A percentile compares a stretch with the other conserved stretches of the same genome.
These are phyloP conservation scores for Metschnikowia reukaufii DNA, from an alignment of 805 yeast species.

Conservation along the genomic window DNA sequence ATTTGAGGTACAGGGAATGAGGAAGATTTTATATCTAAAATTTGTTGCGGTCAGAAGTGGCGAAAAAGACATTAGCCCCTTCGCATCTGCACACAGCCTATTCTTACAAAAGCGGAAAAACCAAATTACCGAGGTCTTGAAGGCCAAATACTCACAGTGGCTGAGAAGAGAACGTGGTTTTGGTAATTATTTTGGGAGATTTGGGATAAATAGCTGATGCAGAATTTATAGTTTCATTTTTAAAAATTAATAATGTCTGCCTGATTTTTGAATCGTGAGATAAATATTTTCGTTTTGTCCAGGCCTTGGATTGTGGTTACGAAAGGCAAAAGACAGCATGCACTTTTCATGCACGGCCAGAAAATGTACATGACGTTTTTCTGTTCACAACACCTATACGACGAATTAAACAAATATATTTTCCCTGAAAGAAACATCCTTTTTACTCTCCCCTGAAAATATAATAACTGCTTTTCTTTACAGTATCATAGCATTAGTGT, in stretches of 20 bases:
- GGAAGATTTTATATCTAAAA: background rate
- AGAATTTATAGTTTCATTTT: no score
- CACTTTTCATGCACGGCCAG: background rate
- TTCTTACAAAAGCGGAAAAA: background rate
- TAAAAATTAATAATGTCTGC: no score
- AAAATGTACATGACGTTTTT: no score
- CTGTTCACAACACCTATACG: background rate
- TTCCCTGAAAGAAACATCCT: no score
- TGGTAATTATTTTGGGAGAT: no score
- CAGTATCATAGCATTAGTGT: no score
- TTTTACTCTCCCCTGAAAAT: no score
- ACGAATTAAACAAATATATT: background rate
- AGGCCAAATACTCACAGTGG: background rate
- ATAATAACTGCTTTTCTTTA: no score
- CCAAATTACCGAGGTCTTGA: background rate
- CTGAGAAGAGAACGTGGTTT: no score
- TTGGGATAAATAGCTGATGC: no score
- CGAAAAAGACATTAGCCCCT: background rate
- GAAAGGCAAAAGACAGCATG: background rate
- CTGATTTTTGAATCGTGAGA: no score
- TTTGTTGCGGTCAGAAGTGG: background rate
- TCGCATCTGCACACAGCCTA: background rate
- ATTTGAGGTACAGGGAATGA: background rate
- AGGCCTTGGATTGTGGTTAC: background rate
- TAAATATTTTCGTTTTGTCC: background rate